phyloP scores from a whole-genome alignment of 768 basidiomycete genomes.

The Boletus tylopilopsis region DNA sequence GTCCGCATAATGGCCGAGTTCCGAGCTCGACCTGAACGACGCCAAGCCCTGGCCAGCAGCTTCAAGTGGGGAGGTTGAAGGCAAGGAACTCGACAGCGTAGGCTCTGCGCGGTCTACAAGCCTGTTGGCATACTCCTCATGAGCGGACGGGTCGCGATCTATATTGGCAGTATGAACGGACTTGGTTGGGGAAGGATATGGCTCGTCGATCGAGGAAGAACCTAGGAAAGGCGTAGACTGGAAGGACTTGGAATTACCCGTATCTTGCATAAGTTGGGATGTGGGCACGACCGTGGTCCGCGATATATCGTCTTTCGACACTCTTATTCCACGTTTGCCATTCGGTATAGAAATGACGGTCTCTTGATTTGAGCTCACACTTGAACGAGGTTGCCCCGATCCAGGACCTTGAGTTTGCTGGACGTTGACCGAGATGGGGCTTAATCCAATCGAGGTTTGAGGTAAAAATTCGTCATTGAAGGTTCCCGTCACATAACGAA shows the following conservation, averaged over 20 bases:
- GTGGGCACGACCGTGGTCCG: conserved; percentile 53
- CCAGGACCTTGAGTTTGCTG: conserved; percentile 25
- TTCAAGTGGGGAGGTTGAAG: conserved; percentile 44
- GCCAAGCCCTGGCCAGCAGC: conserved; percentile 28
- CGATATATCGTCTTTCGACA: conserved; percentile 59
- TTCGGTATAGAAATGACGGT: conserved; percentile 16
- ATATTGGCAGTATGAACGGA: conserved; percentile 44
- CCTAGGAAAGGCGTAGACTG: conserved; percentile 37
- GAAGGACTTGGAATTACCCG: conserved; percentile 57
- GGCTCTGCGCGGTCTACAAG: conserved; percentile 50
- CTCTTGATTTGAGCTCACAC: conserved; percentile 45
- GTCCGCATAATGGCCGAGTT: conserved; percentile 78
- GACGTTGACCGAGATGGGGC: conserved; percentile 22
- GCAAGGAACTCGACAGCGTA: conserved; percentile 60
- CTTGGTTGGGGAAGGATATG: conserved; percentile 47
- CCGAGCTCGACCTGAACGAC: conserved; percentile 65
- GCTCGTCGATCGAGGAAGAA: conserved; percentile 21
- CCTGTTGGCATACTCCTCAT: conserved; percentile 34
- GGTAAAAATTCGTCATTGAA: conserved; percentile 69
- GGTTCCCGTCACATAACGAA: conserved; percentile 79
- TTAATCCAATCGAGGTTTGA: conserved; percentile 28
- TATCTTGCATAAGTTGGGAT: conserved; percentile 53
- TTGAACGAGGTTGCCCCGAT: conserved; percentile 51
- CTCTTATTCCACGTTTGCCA: conserved; percentile 37
- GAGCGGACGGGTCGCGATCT: conserved; percentile 21